These are phyloP conservation scores for Ceratobasidium sp. DNA, from an alignment of 1,284 basidiomycete genomes.

Conservation along the genomic window DNA sequence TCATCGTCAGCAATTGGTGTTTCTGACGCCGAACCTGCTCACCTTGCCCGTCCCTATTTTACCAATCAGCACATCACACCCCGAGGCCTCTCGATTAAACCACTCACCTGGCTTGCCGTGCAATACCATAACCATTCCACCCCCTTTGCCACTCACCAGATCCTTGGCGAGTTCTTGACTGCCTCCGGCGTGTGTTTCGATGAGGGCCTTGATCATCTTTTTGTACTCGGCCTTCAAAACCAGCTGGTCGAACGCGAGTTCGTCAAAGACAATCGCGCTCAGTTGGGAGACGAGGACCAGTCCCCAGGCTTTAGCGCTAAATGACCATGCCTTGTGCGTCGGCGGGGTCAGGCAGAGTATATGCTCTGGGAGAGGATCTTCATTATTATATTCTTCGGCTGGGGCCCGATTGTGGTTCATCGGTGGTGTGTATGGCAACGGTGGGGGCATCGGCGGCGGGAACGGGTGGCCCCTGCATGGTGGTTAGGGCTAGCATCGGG, in stretches of 20 bases:
- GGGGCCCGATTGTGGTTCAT: background rate
- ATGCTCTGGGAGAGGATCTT: conserved; percentile 23
- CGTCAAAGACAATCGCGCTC: conserved; percentile 20
- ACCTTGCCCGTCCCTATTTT: conserved; percentile 32
- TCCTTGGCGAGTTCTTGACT: conserved; percentile 21
- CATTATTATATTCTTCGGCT: conserved; percentile 15
- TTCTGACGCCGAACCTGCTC: background rate
- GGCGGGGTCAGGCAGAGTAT: conserved; percentile 24
- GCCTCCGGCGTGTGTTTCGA: conserved; percentile 26
- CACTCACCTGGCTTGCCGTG: conserved; percentile 34
- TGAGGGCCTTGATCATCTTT: conserved; percentile 35
- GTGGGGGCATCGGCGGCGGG: background rate
- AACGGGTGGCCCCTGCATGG: background rate
- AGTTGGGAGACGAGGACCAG: conserved; percentile 3
- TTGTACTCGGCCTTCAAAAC: conserved; percentile 28
- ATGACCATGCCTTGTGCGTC: conserved; percentile 22
- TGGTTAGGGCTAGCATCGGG: background rate
- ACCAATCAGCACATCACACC: background rate
- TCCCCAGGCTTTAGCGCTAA: conserved; percentile 26
- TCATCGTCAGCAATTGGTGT: background rate
- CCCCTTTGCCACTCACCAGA: conserved; percentile 26
- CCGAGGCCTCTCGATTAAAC: background rate
- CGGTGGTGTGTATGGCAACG: conserved; percentile 6
- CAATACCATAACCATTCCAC: conserved; percentile 34
- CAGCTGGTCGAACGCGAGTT: conserved; percentile 32